Evolutionary conservation across 768 basidiomycete species (phyloP), one percentile per base, ranked within the genome.

Genomic region (Boletus speciosus): DNA sequence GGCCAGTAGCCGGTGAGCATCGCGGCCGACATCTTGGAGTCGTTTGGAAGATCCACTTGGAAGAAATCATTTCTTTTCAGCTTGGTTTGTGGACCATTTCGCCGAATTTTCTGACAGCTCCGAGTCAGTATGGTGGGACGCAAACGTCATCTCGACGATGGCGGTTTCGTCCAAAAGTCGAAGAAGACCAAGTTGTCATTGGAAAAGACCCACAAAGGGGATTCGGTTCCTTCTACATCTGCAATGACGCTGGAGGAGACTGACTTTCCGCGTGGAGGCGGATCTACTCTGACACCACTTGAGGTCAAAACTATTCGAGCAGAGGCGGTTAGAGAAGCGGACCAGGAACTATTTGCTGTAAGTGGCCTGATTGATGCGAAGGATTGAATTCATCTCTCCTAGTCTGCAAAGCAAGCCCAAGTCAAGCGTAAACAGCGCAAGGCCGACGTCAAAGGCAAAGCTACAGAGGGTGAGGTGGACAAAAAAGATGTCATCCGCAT

Each of bases 241-340:
- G 72, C 66, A 59, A 62, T 77, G 52, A 70, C 75, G 35, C 56
- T 77, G 10, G 84, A 93, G 37, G 93, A 95, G 64, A 80, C 92
- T 47, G 93, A 95, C 70, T 99, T 98, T 72, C 95, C 95, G 53
- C 85, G 96, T 61, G 97, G 96, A 27, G 96, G 96, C 27, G 96
- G 96, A 49, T 90, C 93, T 1, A 80, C 76, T 32, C 80, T 96
- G 61, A 97, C 95, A 19, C 87, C 93, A 32, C 73, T 92, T 7
- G 95, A 99, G 70, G 86, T 93, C 50, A 94, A 95, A 71, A 75
- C 85, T 49, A 82, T 92, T 35, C 82, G 86, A 48, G 84, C 88
- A 23, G 96, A 98, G 69, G 96, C 85, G 6, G 74, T 82, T 9
- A 84, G 84, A 66, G 94, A 97, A 68, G 93, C 90, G 0, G 82